Evolutionary conservation across 2,329 filamentous ascomycete genomes (phyloP), one percentile per base, ranked within the genome.

Genomic region (Pezicula radicicola): DNA sequence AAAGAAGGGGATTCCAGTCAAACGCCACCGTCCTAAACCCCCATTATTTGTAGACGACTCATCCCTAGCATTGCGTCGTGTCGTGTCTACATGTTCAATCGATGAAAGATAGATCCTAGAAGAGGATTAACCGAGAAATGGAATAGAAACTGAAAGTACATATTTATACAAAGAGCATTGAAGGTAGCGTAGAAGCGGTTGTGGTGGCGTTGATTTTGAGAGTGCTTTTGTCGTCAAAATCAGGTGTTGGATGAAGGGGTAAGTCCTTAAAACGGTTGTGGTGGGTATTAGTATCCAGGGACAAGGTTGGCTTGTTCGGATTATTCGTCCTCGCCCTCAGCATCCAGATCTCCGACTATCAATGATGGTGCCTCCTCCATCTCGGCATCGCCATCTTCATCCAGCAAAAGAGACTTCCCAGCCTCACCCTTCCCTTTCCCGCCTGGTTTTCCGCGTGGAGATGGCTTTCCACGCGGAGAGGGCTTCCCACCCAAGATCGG

Each of bases 321-420:
- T 25, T 43, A 55, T 41, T 55, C 51, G 28, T 54, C 51, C 21
- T 54, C 54, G 6, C 54, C 54, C 25, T 54, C 54, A 45, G 51
- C 54, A 50, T 55, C 54, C 12, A 46, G 28, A 46, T 55, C 54
- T 28, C 51, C 54, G 15, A 48, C 36, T 9, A 54, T 27, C 42
- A 48, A 18, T 13, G 35, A 45, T 45, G 25, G 25, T 16, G 44
- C 25, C 42, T 54, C 48, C 15, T 44, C 74, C 50, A 78, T 50
- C 18, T 51, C 49, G 15, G 53, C 55, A 25, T 57, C 50, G 8
- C 46, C 53, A 41, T 53, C 51, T n/a, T n/a, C 25, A 15, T 50
- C 48, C 40, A 51, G 35, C n/a, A 37, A n/a, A 16, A 46, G 35
- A 13, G 19, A 28, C 25, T 46, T 40, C 25, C 46, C 51, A 12